phyloP scores from a whole-genome alignment of 1,284 basidiomycete species.

The Laetiporus sulphureus region DNA sequence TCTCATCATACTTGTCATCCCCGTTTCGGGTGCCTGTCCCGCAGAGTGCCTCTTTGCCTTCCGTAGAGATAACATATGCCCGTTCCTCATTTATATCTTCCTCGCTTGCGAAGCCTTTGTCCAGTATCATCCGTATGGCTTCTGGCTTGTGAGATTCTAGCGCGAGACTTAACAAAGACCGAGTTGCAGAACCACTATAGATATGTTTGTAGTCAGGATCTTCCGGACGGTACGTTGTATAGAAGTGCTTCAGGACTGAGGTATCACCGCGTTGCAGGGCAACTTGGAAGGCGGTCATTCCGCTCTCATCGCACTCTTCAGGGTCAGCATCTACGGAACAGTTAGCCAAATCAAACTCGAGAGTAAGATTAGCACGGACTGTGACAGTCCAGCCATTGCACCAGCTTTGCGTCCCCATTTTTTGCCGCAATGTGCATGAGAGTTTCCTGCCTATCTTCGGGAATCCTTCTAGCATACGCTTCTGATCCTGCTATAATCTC shows the following conservation, averaged over 20 bases:
- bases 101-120: conserved; percentile 42
- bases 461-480: conserved; percentile 37
- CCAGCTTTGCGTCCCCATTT: conserved; percentile 46
- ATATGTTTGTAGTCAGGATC: conserved; percentile 42
- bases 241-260: conserved; percentile 46
- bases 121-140: conserved; percentile 53
- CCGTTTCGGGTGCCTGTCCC: conserved; percentile 21
- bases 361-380: conserved; percentile 35
- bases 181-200: conserved; percentile 35
- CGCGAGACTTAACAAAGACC: conserved; percentile 46
- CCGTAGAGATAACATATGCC: conserved; percentile 37
- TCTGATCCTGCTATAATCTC: conserved; percentile 55
- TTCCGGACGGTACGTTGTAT: conserved; percentile 48
- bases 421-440: conserved; percentile 58
- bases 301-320: conserved; percentile 55
- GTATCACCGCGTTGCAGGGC: conserved; percentile 49
- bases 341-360: neutral
- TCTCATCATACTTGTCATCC: conserved; percentile 39
- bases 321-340: conserved; percentile 50
- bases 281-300: conserved; percentile 58
- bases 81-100: conserved; percentile 44
- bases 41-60: conserved; percentile 25
- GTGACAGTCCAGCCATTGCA: conserved; percentile 64
- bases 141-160: conserved; percentile 53
- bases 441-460: conserved; percentile 55